Evolutionary conservation across 225 moss, liverwort and hornwort species (phyloP).

Genomic region (Pseudisothecium myosuroides): DNA sequence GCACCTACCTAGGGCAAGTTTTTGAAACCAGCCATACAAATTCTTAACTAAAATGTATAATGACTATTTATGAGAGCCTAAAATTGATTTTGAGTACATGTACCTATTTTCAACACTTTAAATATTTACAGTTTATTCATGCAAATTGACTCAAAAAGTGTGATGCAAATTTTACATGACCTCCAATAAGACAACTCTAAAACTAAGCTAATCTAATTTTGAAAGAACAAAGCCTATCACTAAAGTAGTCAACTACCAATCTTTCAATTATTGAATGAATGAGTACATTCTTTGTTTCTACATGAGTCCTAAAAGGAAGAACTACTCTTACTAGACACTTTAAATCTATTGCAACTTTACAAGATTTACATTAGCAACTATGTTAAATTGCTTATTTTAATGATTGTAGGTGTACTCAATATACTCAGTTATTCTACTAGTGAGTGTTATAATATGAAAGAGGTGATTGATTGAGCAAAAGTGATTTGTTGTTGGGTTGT

Average conservation of each 20-base stretch:
- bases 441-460: too few relatives aligned
- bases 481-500: too few relatives aligned
- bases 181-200: accelerated
- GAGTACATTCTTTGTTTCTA: not conserved
- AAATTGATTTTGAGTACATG: not conserved
- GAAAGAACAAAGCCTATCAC: not conserved
- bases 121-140: not conserved
- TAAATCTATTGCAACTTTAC: not conserved
- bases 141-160: accelerated
- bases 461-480: too few relatives aligned
- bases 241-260: not conserved
- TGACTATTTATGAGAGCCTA: not conserved
- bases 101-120: not conserved
- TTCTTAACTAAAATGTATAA: not conserved
- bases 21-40: not conserved
- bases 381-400: not conserved
- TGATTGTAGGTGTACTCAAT: not conserved
- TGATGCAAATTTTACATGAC: accelerated
- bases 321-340: too few relatives aligned
- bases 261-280: not conserved
- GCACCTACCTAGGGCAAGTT: not conserved
- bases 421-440: not conserved
- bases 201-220: not conserved
- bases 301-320: not conserved
- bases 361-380: not conserved